Evolutionary conservation across 2,329 filamentous ascomycete species (phyloP).

Genomic region (Sporothrix euskadiensis): DNA sequence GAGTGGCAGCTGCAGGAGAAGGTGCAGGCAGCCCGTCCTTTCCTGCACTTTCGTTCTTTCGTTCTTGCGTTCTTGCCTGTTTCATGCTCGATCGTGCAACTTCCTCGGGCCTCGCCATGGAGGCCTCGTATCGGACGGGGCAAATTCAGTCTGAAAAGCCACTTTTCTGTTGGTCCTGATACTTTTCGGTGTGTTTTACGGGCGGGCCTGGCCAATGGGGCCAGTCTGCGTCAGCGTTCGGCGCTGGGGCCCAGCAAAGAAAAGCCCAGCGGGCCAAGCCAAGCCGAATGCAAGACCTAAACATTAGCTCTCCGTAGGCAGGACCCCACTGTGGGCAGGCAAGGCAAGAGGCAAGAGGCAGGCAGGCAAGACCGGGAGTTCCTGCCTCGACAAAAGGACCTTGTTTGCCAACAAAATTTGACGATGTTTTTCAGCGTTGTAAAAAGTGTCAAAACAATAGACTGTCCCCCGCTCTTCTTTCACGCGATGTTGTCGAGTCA

Average conservation of each 20-base stretch:
- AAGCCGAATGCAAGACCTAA: neutral
- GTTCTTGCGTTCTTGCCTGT: neutral
- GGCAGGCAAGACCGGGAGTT: neutral
- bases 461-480: neutral
- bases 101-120: conserved; percentile 2
- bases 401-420: neutral
- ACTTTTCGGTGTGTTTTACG: neutral
- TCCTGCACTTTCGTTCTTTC: neutral
- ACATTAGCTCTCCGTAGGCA: neutral
- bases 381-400: conserved; percentile 6
- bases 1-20: conserved; percentile 11
- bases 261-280: neutral
- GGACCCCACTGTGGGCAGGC: conserved; percentile 9
- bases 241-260: neutral
- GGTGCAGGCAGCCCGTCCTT: neutral
- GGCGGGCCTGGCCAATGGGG: neutral
- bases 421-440: neutral
- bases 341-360: neutral
- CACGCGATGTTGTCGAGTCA: neutral
- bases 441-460: neutral
- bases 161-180: neutral
- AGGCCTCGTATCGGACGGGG: conserved; percentile 16
- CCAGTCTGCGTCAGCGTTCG: conserved; percentile 17
- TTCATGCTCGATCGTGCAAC: neutral
- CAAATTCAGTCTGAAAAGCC: neutral